Evolutionary conservation across 441 rosid genomes (phyloP).

Genomic region (Bruguiera hainesii): DNA sequence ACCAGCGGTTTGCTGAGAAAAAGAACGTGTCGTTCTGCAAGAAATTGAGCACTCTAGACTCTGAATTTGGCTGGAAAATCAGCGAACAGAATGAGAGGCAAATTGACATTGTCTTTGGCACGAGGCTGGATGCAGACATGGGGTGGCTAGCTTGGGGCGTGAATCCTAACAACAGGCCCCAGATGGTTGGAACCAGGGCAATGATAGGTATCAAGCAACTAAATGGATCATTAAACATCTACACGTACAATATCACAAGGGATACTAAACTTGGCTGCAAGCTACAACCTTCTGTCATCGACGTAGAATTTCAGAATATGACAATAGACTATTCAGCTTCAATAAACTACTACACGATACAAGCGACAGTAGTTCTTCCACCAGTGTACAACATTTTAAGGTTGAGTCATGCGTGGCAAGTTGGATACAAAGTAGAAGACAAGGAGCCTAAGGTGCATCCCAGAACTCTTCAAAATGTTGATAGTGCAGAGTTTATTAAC

Average conservation of each 20-base stretch:
- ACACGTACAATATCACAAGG: constrained; percentile 35
- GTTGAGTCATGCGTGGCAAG: constrained; percentile 55
- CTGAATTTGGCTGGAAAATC: constrained; percentile 46
- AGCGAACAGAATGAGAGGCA: background rate
- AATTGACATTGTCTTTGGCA: constrained; percentile 34
- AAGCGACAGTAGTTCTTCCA: constrained; percentile 31
- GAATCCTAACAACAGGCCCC: constrained; percentile 32
- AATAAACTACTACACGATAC: constrained; percentile 14
- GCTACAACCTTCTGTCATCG: constrained; percentile 32
- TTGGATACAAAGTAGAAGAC: constrained; percentile 29
- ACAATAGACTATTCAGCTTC: background rate
- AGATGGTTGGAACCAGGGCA: constrained; percentile 55
- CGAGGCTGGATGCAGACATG: background rate
- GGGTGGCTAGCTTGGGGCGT: constrained; percentile 63
- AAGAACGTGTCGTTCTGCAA: constrained; percentile 31
- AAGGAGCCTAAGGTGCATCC: constrained; percentile 32
- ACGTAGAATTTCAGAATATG: constrained; percentile 18
- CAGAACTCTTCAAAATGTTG: constrained; percentile 32
- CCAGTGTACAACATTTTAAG: constrained; percentile 23
- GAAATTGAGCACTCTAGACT: constrained; percentile 36
- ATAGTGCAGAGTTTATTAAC: constrained; percentile 39
- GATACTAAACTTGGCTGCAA: constrained; percentile 35
- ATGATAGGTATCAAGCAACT: constrained; percentile 32
- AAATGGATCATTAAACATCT: constrained; percentile 19
- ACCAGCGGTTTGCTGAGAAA: background rate